These are phyloP conservation scores for Parachlorella kessleri DNA, from an alignment of 139 green algal genomes.

Conservation along the genomic window DNA sequence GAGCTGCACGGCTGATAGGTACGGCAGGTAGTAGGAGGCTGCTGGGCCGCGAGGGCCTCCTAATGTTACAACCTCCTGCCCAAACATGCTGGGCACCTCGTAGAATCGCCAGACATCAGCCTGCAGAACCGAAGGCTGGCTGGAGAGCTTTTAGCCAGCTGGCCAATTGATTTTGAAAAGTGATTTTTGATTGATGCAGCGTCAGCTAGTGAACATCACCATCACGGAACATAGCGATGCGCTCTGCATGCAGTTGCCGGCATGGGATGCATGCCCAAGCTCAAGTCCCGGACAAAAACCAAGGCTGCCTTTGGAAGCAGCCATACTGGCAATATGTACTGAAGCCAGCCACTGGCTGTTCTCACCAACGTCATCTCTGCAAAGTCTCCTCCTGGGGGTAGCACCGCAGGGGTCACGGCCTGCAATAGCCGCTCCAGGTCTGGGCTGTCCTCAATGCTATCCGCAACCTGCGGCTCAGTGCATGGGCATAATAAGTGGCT, in stretches of 20 bases:
- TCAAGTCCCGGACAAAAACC: no score
- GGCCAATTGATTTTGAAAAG: no score
- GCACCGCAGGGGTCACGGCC: slow-evolving; percentile 27
- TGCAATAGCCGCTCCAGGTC: slow-evolving; percentile 44
- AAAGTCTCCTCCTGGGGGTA: not conserved
- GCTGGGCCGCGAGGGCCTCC: slow-evolving; percentile 61
- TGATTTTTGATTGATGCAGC: no score
- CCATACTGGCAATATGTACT: no score
- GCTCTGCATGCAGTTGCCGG: no score
- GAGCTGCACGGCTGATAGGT: slow-evolving; percentile 79
- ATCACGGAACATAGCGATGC: no score
- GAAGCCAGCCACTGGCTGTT: not conserved
- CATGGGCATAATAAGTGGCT: no score
- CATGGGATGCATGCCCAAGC: no score
- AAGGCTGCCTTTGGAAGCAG: no score
- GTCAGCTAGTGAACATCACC: no score
- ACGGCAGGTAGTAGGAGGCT: slow-evolving; percentile 77
- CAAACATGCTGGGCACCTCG: slow-evolving; percentile 52
- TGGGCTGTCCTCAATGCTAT: slow-evolving; percentile 18
- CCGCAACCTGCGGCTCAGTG: slow-evolving; percentile 24
- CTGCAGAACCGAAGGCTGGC: no score
- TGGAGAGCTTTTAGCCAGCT: no score
- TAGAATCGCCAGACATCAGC: slow-evolving; percentile 67
- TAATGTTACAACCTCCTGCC: slow-evolving; percentile 39
- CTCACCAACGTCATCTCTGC: slow-evolving; percentile 26